Percentiles rank a stretch among this genome's conserved stretches.
phyloP scores from a whole-genome alignment of 2,329 filamentous ascomycete genomes.

The Xylaria sp. region DNA sequence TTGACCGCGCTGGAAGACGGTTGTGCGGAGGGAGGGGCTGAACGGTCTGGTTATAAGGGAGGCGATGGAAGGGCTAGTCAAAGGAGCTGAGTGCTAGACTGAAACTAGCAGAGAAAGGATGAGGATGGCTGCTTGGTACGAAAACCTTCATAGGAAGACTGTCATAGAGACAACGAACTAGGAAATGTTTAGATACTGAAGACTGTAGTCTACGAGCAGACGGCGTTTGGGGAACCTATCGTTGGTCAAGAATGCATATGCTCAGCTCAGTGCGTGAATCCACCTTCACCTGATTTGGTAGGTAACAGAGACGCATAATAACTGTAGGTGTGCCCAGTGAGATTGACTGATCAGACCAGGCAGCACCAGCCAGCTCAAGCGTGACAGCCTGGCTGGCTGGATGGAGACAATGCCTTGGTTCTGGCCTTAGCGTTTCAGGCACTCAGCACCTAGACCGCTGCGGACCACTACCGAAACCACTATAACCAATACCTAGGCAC shows the following conservation, averaged over 20 bases:
- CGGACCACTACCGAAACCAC: no score
- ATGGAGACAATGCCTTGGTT: not conserved
- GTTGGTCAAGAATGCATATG: constrained; percentile 1
- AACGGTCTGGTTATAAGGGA: not conserved
- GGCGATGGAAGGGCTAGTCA: not conserved
- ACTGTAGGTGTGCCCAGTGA: no score
- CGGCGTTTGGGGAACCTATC: not conserved
- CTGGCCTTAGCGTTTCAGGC: not conserved
- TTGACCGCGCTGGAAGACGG: not conserved
- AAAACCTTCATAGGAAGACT: not conserved
- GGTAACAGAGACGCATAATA: no score
- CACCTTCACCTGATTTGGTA: not conserved
- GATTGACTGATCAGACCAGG: no score
- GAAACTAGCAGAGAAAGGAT: no score
- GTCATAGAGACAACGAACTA: not conserved
- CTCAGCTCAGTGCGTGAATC: no score
- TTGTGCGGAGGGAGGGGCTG: not conserved
- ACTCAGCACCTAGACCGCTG: constrained; percentile 7
- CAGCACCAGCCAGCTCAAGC: not conserved
- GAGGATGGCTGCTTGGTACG: not conserved
- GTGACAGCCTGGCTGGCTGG: constrained; percentile 8
- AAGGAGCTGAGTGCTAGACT: not conserved
- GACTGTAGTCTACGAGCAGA: not conserved
- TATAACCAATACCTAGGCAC: not conserved
- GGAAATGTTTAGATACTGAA: not conserved